phyloP scores from a whole-genome alignment of 495 filamentous ascomycete genomes.

The Thozetella sp. region DNA sequence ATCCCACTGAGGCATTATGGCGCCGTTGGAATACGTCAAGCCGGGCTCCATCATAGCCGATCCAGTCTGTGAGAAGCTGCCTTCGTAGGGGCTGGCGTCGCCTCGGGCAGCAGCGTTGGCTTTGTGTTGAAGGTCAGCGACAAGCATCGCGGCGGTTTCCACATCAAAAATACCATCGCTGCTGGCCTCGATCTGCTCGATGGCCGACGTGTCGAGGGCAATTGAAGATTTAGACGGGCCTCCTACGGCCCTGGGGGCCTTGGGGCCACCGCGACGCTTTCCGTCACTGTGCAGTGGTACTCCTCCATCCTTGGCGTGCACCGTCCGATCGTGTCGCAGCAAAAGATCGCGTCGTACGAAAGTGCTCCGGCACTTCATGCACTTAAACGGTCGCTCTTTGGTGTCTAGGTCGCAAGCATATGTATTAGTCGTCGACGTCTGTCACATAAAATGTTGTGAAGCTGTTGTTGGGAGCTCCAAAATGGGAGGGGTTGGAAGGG shows the following conservation, averaged over 20 bases:
- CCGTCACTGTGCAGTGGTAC: constrained; percentile 92
- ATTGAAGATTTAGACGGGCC: constrained; percentile 81
- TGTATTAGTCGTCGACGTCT: too few relatives aligned
- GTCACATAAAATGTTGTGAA: not conserved
- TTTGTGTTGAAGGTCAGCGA: constrained; percentile 98
- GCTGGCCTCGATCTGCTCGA: constrained; percentile 94
- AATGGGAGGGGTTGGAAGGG: constrained; percentile 13
- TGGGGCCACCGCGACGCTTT: constrained; percentile 79
- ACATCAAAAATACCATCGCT: constrained; percentile 95
- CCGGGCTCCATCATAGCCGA: constrained; percentile 69
- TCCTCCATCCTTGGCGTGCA: constrained; percentile 98
- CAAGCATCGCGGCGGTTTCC: constrained; percentile 98
- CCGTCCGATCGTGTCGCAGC: constrained; percentile 95
- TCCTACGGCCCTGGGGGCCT: constrained; percentile 63
- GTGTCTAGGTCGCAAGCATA: constrained; percentile 69
- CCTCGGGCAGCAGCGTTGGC: constrained; percentile 80
- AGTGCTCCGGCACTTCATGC: constrained; percentile 95
- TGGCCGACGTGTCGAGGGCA: constrained; percentile 80
- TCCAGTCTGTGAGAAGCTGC: constrained; percentile 72
- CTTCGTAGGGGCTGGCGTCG: constrained; percentile 58
- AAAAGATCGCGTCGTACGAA: constrained; percentile 97
- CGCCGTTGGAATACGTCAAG: constrained; percentile 69
- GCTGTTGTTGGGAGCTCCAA: not conserved
- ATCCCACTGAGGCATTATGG: constrained; percentile 88
- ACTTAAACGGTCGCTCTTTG: constrained; percentile 98